Evolutionary conservation across 805 yeast species (phyloP).

Genomic region (Wickerhamiella musiphila): DNA sequence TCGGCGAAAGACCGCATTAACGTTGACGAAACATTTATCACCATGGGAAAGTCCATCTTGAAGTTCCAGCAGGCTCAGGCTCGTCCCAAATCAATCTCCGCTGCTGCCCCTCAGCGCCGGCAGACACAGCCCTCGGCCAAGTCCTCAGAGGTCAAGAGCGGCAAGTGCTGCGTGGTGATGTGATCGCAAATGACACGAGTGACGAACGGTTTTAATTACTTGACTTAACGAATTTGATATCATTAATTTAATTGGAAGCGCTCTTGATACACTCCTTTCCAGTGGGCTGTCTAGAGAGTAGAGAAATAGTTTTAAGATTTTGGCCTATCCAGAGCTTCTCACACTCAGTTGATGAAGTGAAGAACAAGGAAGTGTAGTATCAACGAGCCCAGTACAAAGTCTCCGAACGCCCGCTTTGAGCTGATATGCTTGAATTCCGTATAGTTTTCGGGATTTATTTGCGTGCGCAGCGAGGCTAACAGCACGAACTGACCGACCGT

Average conservation of each 20-base stretch:
- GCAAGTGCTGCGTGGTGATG: conserved; percentile 1
- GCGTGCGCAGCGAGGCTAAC: conserved; percentile 54
- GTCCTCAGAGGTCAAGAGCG: neutral
- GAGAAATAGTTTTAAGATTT: neutral
- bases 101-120: neutral
- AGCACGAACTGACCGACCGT: conserved; percentile 94
- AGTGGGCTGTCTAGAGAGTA: neutral
- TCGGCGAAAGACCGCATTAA: conserved; percentile 83
- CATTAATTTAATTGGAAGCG: too few species aligned
- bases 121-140: neutral
- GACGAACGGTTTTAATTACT: too few species aligned
- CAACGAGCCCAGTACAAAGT: conserved; percentile 72
- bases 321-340: neutral
- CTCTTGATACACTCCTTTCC: neutral
- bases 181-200: neutral
- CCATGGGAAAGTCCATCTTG: conserved; percentile 21
- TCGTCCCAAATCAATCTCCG: neutral
- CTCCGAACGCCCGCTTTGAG: conserved; percentile 63
- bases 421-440: conserved; percentile 27
- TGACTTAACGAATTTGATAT: too few species aligned
- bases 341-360: conserved; percentile 65
- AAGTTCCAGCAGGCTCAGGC: conserved; percentile 13
- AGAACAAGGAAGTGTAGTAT: conserved; percentile 73
- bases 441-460: conserved; percentile 29
- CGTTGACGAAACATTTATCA: conserved; percentile 71